phyloP scores from a whole-genome alignment of 1,139 yeast genomes.

The Pichia cactophila region DNA sequence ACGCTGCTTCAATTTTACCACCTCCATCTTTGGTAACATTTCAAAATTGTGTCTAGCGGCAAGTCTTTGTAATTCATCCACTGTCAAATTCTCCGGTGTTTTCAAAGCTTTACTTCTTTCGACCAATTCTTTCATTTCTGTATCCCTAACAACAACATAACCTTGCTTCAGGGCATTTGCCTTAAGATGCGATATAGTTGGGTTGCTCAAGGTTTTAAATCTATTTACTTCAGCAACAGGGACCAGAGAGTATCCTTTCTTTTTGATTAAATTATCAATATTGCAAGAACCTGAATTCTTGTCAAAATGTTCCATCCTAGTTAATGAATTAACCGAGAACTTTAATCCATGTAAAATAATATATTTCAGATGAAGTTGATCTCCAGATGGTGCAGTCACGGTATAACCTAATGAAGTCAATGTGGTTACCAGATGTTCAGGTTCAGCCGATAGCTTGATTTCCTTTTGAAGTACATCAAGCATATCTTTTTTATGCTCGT shows the following conservation, averaged over 20 bases:
- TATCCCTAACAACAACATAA: slow-evolving; percentile 30
- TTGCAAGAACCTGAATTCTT: slow-evolving; percentile 7
- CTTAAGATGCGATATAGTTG: slow-evolving; percentile 3
- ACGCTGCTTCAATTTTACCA: slow-evolving; percentile 22
- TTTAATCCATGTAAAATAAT: slow-evolving; percentile 1
- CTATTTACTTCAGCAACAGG: slow-evolving; percentile 12
- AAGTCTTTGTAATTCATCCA: slow-evolving; percentile 12
- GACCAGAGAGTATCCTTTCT: slow-evolving; percentile 15
- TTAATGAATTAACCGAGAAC: slow-evolving; percentile 3
- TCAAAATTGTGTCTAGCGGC: slow-evolving; percentile 26
- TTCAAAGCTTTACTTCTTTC: slow-evolving; percentile 5
- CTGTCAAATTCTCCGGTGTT: slow-evolving; percentile 9
- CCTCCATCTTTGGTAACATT: slow-evolving; percentile 23
- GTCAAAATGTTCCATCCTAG: slow-evolving; percentile 16
- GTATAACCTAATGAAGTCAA: slow-evolving; percentile 15
- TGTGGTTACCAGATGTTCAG: slow-evolving; percentile 10
- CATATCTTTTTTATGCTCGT: slow-evolving; percentile 7
- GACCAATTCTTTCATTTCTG: slow-evolving; percentile 22
- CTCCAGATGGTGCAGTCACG: slow-evolving; percentile 7
- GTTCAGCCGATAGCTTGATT: slow-evolving; percentile 1
- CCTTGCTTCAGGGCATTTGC: slow-evolving; percentile 29
- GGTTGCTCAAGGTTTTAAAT: not conserved
- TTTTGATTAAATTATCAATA: slow-evolving; percentile 2
- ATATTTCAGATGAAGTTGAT: slow-evolving; percentile 1
- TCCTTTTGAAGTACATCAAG: slow-evolving; percentile 3